Conservation (phyloP, 2,329 filamentous ascomycete species). For the Pestalotiopsis sp. region DNA sequence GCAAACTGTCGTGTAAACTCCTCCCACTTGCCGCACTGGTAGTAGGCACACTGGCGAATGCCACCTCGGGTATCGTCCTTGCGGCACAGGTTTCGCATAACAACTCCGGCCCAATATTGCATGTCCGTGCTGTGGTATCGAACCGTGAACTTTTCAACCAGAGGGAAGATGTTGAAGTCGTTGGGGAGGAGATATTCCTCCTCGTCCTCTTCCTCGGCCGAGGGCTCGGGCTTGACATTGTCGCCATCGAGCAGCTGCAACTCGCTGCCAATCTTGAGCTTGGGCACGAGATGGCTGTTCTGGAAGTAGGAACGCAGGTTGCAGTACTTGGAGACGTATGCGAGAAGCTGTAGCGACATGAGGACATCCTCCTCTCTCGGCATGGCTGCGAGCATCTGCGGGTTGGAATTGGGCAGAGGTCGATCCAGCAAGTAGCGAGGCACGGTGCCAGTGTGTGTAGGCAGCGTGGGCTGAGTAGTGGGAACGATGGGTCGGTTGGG, state of each 20-base stretch:
- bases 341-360: constrained; percentile 95
- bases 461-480: constrained; percentile 74
- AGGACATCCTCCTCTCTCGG: constrained; percentile 96
- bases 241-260: constrained; percentile 79
- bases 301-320: constrained; percentile 96
- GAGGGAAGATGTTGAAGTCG: constrained; percentile 96
- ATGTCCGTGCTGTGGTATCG: constrained; percentile 94
- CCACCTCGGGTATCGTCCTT: constrained; percentile 95
- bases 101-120: constrained; percentile 99
- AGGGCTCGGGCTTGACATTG: constrained; percentile 43
- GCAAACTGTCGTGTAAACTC: constrained; percentile 96
- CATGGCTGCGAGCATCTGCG: constrained; percentile 84
- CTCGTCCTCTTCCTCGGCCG: constrained; percentile 62
- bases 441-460: constrained; percentile 65
- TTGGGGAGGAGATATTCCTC: constrained; percentile 91
- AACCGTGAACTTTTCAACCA: constrained; percentile 98
- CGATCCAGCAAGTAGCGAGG: constrained; percentile 81
- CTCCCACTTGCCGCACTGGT: constrained; percentile 98
- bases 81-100: constrained; percentile 97
- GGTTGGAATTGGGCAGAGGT: constrained; percentile 63
- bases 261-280: constrained; percentile 86
- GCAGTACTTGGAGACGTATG: constrained; percentile 98
- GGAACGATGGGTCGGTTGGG: constrained; percentile 72
- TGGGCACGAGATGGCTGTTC: constrained; percentile 88
- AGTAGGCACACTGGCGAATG: constrained; percentile 96